These are phyloP conservation scores for Gillenia trifoliata DNA, from an alignment of 306 rosid species.

Conservation along the genomic window DNA sequence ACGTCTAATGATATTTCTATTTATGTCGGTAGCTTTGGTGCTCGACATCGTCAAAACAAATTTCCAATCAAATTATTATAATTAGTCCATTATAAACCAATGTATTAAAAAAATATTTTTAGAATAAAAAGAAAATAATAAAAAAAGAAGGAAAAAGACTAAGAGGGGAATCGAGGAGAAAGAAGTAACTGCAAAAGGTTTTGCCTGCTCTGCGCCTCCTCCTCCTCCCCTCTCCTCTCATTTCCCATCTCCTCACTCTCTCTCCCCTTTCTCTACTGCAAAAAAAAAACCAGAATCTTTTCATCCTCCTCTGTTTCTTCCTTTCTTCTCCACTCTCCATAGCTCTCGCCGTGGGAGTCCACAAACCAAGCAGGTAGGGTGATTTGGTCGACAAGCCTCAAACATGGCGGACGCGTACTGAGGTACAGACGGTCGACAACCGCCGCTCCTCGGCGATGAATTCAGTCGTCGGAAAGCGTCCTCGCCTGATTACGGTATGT, in stretches of 20 bases:
- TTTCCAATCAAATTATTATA: no score
- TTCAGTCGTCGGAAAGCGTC: conserved; percentile 61
- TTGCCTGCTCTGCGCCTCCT: no score
- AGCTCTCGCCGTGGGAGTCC: not conserved
- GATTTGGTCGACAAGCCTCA: not conserved
- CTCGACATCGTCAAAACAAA: no score
- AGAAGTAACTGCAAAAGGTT: no score
- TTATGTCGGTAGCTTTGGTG: no score
- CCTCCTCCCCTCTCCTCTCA: no score
- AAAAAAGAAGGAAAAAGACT: no score
- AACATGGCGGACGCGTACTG: conserved; percentile 79
- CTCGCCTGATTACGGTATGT: conserved; percentile 79
- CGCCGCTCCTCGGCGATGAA: conserved; percentile 42
- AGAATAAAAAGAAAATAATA: no score
- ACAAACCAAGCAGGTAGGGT: not conserved
- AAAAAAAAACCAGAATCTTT: not conserved
- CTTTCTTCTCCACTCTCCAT: not conserved
- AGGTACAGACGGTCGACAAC: conserved; percentile 74
- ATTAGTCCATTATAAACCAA: no score
- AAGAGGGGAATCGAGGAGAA: no score
- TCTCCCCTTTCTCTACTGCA: not conserved
- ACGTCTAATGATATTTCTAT: no score
- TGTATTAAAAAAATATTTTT: no score
- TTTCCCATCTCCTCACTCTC: not conserved
- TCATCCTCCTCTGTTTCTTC: not conserved